Evolutionary conservation across 2,329 filamentous ascomycete genomes (phyloP).

Genomic region (Pseudocercospora fuligena): DNA sequence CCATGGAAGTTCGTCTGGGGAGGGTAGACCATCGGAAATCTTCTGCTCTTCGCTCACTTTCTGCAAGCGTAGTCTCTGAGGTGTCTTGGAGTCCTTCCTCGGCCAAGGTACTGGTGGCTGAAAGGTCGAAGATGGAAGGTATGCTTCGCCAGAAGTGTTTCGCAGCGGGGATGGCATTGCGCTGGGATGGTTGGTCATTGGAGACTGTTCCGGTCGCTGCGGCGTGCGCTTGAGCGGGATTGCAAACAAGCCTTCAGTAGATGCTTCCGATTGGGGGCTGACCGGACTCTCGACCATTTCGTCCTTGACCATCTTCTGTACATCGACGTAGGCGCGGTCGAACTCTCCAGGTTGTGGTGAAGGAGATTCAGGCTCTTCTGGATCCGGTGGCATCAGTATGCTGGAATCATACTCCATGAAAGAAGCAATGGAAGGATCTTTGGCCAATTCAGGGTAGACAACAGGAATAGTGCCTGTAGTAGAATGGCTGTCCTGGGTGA

Average conservation of each 20-base stretch:
- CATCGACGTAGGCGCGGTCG: conserved; percentile 16
- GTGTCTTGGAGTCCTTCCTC: conserved; percentile 10
- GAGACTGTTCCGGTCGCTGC: conserved; percentile 16
- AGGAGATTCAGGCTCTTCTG: not conserved
- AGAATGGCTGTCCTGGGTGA: conserved; percentile 19
- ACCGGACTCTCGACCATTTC: not conserved
- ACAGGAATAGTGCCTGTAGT: conserved; percentile 25
- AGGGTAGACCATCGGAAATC: conserved; percentile 9
- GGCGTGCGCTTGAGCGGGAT: conserved; percentile 15
- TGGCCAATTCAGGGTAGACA: conserved; percentile 31
- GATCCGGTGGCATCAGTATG: not conserved
- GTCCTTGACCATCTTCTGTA: conserved; percentile 5
- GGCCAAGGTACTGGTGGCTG: conserved; percentile 20
- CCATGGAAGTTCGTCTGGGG: conserved; percentile 20
- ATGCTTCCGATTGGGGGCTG: conserved; percentile 13
- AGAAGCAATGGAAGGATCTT: conserved; percentile 28
- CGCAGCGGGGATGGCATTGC: conserved; percentile 38
- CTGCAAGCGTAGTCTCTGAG: conserved; percentile 13
- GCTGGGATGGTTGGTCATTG: conserved; percentile 33
- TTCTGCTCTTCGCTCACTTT: conserved; percentile 13
- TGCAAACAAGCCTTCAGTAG: conserved; percentile 20
- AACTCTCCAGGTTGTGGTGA: conserved; percentile 7
- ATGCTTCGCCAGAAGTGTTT: conserved; percentile 13
- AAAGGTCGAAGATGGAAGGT: conserved; percentile 30
- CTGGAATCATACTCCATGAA: conserved; percentile 20